phyloP scores from a whole-genome alignment of 768 basidiomycete species.

The Pseudohyphozyma bogoriensis region DNA sequence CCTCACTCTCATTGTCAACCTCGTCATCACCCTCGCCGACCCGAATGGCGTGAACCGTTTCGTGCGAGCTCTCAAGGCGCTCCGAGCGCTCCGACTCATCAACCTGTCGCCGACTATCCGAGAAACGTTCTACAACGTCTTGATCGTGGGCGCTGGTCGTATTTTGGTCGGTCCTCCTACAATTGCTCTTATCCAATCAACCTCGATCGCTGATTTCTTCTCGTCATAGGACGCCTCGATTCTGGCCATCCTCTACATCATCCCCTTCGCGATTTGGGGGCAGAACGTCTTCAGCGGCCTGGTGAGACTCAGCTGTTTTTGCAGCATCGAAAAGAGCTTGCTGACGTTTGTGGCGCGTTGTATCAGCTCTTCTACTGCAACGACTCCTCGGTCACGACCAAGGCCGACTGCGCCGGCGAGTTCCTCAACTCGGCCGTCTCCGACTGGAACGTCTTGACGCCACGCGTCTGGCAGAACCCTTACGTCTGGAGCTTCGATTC shows the following conservation, averaged over 20 bases:
- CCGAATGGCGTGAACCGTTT: conserved; percentile 47
- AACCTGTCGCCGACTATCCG: conserved; percentile 80
- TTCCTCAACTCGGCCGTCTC: conserved; percentile 50
- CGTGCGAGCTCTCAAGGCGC: conserved; percentile 72
- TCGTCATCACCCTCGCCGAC: conserved; percentile 15
- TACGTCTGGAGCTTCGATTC: conserved; percentile 82
- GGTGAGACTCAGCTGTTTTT: too few species aligned
- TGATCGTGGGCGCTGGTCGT: conserved; percentile 71
- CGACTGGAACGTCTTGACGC: conserved; percentile 54
- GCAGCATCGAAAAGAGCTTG: too few species aligned
- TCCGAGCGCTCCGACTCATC: conserved; percentile 78
- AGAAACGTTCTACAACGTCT: conserved; percentile 61
- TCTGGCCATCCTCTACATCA: conserved; percentile 60
- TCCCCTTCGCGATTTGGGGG: conserved; percentile 65
- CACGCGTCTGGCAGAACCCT: conserved; percentile 83
- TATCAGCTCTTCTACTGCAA: conserved; percentile 80
- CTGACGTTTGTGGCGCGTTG: too few species aligned
- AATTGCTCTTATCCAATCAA: too few species aligned
- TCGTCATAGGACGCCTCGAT: conserved; percentile 87
- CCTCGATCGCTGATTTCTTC: too few species aligned
- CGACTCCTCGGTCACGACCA: conserved; percentile 50
- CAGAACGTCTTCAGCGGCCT: conserved; percentile 81
- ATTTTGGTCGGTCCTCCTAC: too few species aligned
- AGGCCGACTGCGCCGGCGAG: conserved; percentile 62
- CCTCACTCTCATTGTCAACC: conserved; percentile 41